Evolutionary conservation across 78 protist genomes (phyloP).

Genomic region (Protostelium mycophagum): DNA sequence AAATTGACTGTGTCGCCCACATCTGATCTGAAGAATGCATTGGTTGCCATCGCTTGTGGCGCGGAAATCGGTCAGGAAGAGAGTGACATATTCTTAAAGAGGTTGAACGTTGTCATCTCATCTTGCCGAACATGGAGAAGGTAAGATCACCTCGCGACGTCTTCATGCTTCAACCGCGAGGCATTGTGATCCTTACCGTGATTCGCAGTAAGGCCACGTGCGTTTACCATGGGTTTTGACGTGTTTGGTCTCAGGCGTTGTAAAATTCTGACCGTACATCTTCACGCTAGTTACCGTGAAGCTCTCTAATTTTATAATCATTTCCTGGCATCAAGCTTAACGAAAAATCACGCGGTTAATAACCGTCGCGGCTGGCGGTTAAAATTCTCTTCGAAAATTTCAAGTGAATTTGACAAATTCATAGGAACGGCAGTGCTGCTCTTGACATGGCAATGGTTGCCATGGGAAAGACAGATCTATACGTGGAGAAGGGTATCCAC

Average conservation of each 20-base stretch:
- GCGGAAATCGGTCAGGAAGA: background rate
- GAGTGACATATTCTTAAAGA: background rate
- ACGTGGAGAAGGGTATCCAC: slow-evolving; percentile 72
- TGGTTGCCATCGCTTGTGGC: background rate
- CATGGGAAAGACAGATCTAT: slow-evolving; percentile 55
- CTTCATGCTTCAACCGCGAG: too few relatives aligned
- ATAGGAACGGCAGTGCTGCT: slow-evolving; percentile 63
- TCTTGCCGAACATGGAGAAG: background rate
- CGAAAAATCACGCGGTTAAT: too few relatives aligned
- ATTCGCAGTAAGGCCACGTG: too few relatives aligned
- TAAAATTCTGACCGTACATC: background rate
- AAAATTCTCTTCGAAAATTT: too few relatives aligned
- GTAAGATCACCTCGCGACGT: too few relatives aligned
- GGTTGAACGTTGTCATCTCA: background rate
- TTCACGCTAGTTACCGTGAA: background rate
- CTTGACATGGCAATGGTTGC: slow-evolving; percentile 67
- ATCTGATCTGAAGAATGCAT: background rate
- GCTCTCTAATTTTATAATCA: background rate
- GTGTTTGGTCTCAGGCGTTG: too few relatives aligned
- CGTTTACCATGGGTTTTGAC: too few relatives aligned
- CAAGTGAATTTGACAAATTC: slow-evolving; percentile 8
- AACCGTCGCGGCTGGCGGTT: too few relatives aligned
- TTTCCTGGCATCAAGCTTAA: background rate
- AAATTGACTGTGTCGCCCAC: background rate
- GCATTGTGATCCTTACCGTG: too few relatives aligned